Evolutionary conservation across 257 asterid species (phyloP), one percentile per base, ranked within the genome.

Genomic region (Solanum appendiculatum): DNA sequence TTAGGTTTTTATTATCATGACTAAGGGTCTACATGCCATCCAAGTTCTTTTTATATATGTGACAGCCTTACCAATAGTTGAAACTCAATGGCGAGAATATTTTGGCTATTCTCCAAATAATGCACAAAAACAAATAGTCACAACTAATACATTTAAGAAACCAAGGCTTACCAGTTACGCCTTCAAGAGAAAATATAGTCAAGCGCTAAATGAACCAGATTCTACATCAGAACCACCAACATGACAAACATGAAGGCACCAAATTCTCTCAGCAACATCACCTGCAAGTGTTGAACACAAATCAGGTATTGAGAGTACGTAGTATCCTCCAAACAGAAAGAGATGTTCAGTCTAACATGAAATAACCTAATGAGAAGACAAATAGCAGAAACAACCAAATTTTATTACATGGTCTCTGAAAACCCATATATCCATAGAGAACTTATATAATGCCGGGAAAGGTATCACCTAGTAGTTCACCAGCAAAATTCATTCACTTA

Each of bases 191-290:
- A 58, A 34, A n/a, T 85, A 48, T 48, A 5, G 54, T 8, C 31
- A 34, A 68, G 80, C 12, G 6, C 18, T 27, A 34, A 21, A 66
- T 54, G 84, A 27, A 60, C 73, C 42, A 27, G 63, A 51, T 48
- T 68, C 82, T 46, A 84, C 68, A 84, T 85, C 68, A 80, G 91
- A 86, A 86, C 91, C 88, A 85, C 75, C 51, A 84, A 89, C 88
- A 86, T 93, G 97, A 85, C 92, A 92, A 36, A 89, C 88, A 89
- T 96, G 92, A 72, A 96, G 94, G 86, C 98, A 92, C 99, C 98
- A 96, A 77, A 96, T 90, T 89, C 98, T 96, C 94, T 95, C 99
- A 48, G 93, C 95, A 88, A 95, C 87, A 88, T 94, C 98, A 91
- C 98, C 99, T 96, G 90, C 73, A 74, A 86, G 85, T 46, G 86